phyloP scores from a whole-genome alignment of 306 rosid species.

The Lathyrus sativus region DNA sequence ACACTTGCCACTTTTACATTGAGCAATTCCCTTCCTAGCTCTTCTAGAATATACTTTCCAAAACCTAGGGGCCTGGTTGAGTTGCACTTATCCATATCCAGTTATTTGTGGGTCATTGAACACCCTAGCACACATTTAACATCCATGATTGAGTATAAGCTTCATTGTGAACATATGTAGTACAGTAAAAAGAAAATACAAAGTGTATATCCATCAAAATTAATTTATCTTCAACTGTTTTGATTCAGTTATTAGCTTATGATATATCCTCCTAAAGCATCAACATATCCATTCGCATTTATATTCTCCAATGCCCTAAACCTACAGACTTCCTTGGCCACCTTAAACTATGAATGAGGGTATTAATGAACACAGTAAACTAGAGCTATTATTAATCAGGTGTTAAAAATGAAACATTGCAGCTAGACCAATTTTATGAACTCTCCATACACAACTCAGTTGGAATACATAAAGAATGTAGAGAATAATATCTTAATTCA shows the following conservation, averaged over 20 bases:
- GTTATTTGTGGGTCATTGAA: conserved; percentile 9
- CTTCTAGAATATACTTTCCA: not conserved
- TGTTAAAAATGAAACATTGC: conserved; percentile 14
- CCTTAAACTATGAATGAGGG: not conserved
- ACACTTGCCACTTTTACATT: not conserved
- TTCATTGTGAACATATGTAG: not conserved
- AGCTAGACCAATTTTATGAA: conserved; percentile 9
- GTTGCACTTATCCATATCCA: not conserved
- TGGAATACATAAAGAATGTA: conserved; percentile 11
- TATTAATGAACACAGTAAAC: not conserved
- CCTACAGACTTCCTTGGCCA: not conserved
- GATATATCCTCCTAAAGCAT: conserved; percentile 12
- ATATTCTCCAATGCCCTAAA: not conserved
- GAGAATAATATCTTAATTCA: not conserved
- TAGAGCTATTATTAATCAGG: not conserved
- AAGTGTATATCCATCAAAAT: not conserved
- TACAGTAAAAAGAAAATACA: conserved; percentile 19
- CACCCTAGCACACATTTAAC: not conserved
- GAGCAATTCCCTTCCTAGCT: not conserved
- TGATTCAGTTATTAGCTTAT: conserved; percentile 9
- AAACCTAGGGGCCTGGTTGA: not conserved
- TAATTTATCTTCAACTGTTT: not conserved
- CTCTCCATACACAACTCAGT: not conserved
- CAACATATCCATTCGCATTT: not conserved
- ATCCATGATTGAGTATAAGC: not conserved